Conservation (phyloP, 2,329 filamentous ascomycete species). For the Cordyceps cateniannulata region DNA sequence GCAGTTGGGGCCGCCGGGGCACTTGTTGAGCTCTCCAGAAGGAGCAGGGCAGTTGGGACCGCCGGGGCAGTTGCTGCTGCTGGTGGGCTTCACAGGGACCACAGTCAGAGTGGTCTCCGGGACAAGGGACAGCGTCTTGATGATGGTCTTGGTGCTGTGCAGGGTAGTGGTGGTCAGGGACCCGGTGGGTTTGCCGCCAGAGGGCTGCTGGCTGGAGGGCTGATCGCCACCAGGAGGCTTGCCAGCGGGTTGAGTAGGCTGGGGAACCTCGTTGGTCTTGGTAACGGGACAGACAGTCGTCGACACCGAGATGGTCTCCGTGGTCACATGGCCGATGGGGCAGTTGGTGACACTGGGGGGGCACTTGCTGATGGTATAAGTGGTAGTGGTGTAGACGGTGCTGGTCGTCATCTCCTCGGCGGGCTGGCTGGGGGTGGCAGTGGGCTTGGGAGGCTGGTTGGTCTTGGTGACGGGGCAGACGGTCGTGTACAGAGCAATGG, state of each 20-base stretch:
- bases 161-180: neutral
- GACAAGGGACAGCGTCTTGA: slow-evolving; percentile 1
- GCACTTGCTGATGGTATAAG: slow-evolving; percentile 16
- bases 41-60: slow-evolving; percentile 7
- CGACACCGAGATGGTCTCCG: slow-evolving; percentile 2
- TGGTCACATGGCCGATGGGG: slow-evolving; percentile 15
- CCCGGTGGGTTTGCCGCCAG: neutral
- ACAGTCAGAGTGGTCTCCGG: slow-evolving; percentile 1
- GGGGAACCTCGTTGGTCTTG: neutral
- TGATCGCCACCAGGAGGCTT: neutral
- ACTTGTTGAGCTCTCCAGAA: neutral
- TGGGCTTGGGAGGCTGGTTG: slow-evolving; percentile 4
- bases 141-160: neutral
- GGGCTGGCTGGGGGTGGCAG: neutral
- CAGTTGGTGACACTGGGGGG: slow-evolving; percentile 15
- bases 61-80: slow-evolving; percentile 4
- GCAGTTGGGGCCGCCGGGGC: slow-evolving; percentile 5
- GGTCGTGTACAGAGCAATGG: slow-evolving; percentile 6
- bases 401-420: slow-evolving; percentile 13
- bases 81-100: neutral
- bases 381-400: slow-evolving; percentile 15
- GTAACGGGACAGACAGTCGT: slow-evolving; percentile 11
- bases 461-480: slow-evolving; percentile 11
- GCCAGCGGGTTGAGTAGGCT: neutral
- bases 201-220: neutral